Conservation (phyloP, 1,284 basidiomycete species). For the Microbotryum intermedium region DNA sequence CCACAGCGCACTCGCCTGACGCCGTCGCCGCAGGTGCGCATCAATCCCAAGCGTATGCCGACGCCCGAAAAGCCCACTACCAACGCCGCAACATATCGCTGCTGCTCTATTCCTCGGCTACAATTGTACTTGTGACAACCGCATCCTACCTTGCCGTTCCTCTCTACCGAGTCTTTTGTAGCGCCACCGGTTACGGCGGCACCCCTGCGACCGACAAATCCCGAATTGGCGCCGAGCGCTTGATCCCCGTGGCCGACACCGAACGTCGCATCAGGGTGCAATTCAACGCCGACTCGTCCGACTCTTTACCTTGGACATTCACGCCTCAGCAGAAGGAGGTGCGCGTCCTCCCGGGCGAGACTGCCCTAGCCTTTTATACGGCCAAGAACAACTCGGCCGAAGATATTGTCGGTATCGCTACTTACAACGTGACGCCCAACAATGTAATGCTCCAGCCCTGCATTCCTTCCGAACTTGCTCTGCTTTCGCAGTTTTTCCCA, state of each 20-base stretch:
- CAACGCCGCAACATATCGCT: constrained; percentile 25
- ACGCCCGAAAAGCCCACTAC: constrained; percentile 15
- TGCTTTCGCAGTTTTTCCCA: neutral
- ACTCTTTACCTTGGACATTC: constrained; percentile 88
- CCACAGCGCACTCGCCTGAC: neutral
- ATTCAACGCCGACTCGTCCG: constrained; percentile 87
- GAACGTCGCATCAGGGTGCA: constrained; percentile 66
- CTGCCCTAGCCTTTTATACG: constrained; percentile 91
- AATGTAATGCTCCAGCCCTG: constrained; percentile 50
- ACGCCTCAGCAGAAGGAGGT: constrained; percentile 84
- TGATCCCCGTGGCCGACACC: constrained; percentile 60
- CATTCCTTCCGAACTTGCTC: neutral
- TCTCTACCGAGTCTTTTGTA: constrained; percentile 93
- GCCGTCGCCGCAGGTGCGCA: constrained; percentile 7
- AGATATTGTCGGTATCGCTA: constrained; percentile 96
- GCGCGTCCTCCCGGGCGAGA: constrained; percentile 88
- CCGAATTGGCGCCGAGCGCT: constrained; percentile 68
- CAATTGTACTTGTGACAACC: constrained; percentile 67
- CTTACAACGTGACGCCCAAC: constrained; percentile 92
- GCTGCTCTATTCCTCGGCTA: constrained; percentile 32
- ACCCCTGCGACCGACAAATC: constrained; percentile 80
- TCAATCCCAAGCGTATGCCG: constrained; percentile 7
- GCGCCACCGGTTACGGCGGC: constrained; percentile 92
- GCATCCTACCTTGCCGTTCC: constrained; percentile 94
- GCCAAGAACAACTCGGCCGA: constrained; percentile 76